Conservation (phyloP, 1,284 basidiomycete genomes). For the Sporisorium exsertum region DNA sequence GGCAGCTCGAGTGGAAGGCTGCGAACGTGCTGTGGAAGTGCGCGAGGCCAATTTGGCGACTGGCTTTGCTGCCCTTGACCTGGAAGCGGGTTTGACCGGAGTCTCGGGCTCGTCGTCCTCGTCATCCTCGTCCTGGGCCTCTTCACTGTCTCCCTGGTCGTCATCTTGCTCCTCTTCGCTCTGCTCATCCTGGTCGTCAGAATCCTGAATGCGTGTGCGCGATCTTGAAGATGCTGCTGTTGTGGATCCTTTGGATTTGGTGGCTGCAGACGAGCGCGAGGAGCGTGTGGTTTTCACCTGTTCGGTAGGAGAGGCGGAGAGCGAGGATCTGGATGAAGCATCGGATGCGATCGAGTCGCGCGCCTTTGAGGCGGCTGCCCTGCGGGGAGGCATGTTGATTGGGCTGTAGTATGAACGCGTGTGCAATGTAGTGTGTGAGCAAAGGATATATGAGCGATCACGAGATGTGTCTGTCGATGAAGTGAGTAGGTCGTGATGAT, state of each 20-base stretch:
- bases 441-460: background rate
- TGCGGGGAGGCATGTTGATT: constrained; percentile 35
- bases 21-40: constrained; percentile 15
- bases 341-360: constrained; percentile 44
- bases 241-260: constrained; percentile 17
- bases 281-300: constrained; percentile 17
- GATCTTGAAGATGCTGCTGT: constrained; percentile 24
- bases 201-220: constrained; percentile 41
- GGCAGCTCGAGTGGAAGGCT: constrained; percentile 13
- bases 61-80: constrained; percentile 21
- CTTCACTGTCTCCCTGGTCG: constrained; percentile 12
- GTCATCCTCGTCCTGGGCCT: constrained; percentile 22
- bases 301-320: constrained; percentile 21
- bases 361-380: constrained; percentile 43
- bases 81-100: constrained; percentile 31
- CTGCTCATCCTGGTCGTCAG: constrained; percentile 28
- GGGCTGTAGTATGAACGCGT: background rate
- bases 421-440: background rate
- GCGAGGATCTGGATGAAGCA: constrained; percentile 17
- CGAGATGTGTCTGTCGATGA: background rate
- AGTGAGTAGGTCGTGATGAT: background rate
- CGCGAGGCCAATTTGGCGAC: constrained; percentile 19
- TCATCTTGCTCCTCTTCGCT: constrained; percentile 22
- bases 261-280: constrained; percentile 19
- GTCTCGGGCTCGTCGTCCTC: constrained; percentile 31